These are phyloP conservation scores for Eudorina sp. DNA, from an alignment of 139 green algal genomes.

Conservation along the genomic window DNA sequence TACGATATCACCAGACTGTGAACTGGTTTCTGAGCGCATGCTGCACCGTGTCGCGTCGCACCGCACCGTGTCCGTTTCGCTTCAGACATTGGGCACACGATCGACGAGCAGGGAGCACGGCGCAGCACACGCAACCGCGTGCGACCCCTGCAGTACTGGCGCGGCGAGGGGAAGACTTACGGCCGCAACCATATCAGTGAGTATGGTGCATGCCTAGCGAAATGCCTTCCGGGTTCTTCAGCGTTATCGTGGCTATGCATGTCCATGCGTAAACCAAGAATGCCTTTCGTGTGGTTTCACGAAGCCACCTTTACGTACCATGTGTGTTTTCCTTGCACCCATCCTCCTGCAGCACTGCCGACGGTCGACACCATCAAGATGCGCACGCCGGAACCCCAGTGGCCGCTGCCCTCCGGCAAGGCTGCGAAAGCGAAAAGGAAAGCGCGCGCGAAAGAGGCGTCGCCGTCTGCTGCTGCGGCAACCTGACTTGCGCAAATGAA, in stretches of 20 bases:
- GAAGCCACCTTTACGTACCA: too few relatives aligned
- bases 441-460: neutral
- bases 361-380: slow-evolving; percentile 53
- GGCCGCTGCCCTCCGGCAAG: slow-evolving; percentile 41
- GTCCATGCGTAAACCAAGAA: too few relatives aligned
- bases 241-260: too few relatives aligned
- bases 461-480: neutral
- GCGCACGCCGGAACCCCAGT: slow-evolving; percentile 55
- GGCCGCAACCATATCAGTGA: slow-evolving; percentile 60
- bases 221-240: too few relatives aligned
- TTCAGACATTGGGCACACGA: slow-evolving; percentile 53
- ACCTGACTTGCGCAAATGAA: too few relatives aligned
- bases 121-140: slow-evolving; percentile 58
- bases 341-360: slow-evolving; percentile 39
- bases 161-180: slow-evolving; percentile 69
- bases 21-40: too few relatives aligned
- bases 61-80: too few relatives aligned
- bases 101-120: slow-evolving; percentile 53
- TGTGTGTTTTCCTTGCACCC: neutral
- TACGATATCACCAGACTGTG: too few relatives aligned
- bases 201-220: too few relatives aligned
- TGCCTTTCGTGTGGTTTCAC: too few relatives aligned
- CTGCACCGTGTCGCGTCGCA: too few relatives aligned
- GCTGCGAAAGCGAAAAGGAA: slow-evolving; percentile 14
- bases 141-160: slow-evolving; percentile 72